These are phyloP conservation scores for Solanum ossicruentum DNA, from an alignment of 257 asterid species.

Conservation along the genomic window DNA sequence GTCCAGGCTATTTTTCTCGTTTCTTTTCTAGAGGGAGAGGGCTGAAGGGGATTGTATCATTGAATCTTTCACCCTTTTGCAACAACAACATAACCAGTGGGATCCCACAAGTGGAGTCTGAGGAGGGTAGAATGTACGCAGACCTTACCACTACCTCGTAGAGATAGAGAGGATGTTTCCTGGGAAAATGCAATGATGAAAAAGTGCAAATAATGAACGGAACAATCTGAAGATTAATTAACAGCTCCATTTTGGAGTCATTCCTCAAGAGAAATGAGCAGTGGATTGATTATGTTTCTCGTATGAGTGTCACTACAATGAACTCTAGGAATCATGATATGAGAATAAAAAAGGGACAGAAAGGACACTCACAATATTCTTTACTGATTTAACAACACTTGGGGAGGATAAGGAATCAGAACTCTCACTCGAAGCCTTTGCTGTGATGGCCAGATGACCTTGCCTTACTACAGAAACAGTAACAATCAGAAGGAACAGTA, in stretches of 20 bases:
- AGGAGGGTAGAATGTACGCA: too few species aligned
- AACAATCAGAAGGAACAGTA: background rate
- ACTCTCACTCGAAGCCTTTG: slow-evolving; percentile 57
- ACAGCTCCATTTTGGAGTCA: background rate
- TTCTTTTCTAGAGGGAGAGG: background rate
- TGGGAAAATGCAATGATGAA: background rate
- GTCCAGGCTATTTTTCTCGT: background rate
- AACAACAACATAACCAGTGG: too few species aligned
- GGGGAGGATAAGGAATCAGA: slow-evolving; percentile 1
- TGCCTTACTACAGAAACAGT: slow-evolving; percentile 25
- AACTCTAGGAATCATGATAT: background rate
- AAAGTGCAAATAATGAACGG: background rate
- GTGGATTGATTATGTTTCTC: background rate
- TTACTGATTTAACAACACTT: slow-evolving; percentile 40
- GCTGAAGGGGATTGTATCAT: background rate
- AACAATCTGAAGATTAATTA: background rate
- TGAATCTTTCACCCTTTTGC: background rate
- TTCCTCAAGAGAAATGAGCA: background rate
- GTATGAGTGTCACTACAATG: background rate
- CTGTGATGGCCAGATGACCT: slow-evolving; percentile 20
- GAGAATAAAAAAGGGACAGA: background rate
- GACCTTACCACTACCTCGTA: too few species aligned
- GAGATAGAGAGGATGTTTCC: too few species aligned
- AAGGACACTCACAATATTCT: slow-evolving; percentile 48
- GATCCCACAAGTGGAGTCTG: too few species aligned